A percentile compares a stretch with the other conserved stretches of the same genome.
Evolutionary conservation across 2,329 filamentous ascomycete genomes (phyloP).

Genomic region (Bimuria novae-zelandiae): DNA sequence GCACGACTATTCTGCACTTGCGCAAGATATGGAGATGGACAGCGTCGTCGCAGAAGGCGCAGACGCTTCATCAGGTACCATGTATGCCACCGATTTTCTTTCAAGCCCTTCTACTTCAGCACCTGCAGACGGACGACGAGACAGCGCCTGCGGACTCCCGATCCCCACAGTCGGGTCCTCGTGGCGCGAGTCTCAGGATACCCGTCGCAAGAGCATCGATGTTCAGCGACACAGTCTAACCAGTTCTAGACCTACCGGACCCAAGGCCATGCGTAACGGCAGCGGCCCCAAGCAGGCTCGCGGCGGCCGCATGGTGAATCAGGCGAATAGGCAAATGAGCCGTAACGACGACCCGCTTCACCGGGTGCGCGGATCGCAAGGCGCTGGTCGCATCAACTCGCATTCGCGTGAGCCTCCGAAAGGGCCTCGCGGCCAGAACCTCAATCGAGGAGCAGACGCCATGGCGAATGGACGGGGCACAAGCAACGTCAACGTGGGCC

Average conservation of each 20-base stretch:
- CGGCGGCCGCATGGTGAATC: slow-evolving; percentile 82
- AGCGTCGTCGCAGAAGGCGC: slow-evolving; percentile 50
- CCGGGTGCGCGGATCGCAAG: slow-evolving; percentile 71
- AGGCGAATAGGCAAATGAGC: slow-evolving; percentile 82
- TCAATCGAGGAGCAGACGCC: slow-evolving; percentile 40
- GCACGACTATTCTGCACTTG: slow-evolving; percentile 40
- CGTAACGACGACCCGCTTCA: slow-evolving; percentile 79
- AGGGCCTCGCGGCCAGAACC: slow-evolving; percentile 64
- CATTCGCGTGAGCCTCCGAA: slow-evolving; percentile 72
- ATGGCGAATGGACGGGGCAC: slow-evolving; percentile 48
- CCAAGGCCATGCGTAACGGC: slow-evolving; percentile 88
- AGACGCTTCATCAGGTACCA: slow-evolving; percentile 46
- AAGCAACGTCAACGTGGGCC: slow-evolving; percentile 30
- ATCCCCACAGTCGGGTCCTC: slow-evolving; percentile 8
- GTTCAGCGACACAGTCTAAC: slow-evolving; percentile 21
- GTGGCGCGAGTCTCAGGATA: neutral
- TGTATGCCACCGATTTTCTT: slow-evolving; percentile 43
- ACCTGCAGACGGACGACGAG: neutral
- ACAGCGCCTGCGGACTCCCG: slow-evolving; percentile 4
- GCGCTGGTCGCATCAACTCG: slow-evolving; percentile 79
- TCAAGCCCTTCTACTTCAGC: neutral
- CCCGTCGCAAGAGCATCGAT: neutral
- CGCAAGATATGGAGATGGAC: slow-evolving; percentile 72
- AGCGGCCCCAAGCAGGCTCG: slow-evolving; percentile 55
- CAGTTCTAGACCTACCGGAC: slow-evolving; percentile 83